Conservation (phyloP, 306 rosid genomes). For the Vigna unguiculata region DNA sequence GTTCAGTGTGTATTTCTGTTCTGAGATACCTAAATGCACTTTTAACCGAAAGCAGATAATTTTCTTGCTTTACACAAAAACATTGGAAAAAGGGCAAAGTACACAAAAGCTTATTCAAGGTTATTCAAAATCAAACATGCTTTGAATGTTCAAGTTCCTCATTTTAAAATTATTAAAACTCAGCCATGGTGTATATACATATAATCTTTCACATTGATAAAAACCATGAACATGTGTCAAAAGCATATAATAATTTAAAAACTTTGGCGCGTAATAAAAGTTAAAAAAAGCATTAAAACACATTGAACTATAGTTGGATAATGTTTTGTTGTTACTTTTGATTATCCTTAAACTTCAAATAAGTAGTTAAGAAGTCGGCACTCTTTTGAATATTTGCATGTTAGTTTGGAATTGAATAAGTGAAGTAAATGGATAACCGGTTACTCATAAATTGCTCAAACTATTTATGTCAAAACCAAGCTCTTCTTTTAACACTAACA, state of each 20-base stretch:
- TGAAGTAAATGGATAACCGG: not conserved
- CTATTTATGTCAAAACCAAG: conserved; percentile 20
- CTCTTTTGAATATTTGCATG: conserved; percentile 37
- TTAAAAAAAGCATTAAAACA: not conserved
- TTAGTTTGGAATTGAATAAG: conserved; percentile 33
- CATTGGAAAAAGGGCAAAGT: conserved; percentile 3
- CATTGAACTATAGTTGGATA: not conserved
- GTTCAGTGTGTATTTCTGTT: not conserved
- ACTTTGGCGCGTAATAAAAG: not conserved
- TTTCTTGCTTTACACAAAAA: not conserved
- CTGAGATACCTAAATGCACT: not conserved
- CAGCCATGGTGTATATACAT: not conserved
- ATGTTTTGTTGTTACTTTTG: conserved; percentile 16
- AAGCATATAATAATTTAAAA: not conserved
- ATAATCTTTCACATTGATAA: conserved; percentile 18
- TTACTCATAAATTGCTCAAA: conserved; percentile 19
- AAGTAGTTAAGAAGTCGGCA: conserved; percentile 37
- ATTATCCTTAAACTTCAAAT: not conserved
- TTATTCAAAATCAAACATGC: not conserved
- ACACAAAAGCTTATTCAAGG: not conserved
- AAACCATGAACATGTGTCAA: not conserved
- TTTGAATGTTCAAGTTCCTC: not conserved
- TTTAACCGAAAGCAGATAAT: conserved; percentile 19
- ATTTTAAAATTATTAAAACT: conserved; percentile 25
- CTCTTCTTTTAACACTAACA: conserved; percentile 34